phyloP scores from a whole-genome alignment of 2,329 filamentous ascomycete genomes.

The Aphanocladium album region DNA sequence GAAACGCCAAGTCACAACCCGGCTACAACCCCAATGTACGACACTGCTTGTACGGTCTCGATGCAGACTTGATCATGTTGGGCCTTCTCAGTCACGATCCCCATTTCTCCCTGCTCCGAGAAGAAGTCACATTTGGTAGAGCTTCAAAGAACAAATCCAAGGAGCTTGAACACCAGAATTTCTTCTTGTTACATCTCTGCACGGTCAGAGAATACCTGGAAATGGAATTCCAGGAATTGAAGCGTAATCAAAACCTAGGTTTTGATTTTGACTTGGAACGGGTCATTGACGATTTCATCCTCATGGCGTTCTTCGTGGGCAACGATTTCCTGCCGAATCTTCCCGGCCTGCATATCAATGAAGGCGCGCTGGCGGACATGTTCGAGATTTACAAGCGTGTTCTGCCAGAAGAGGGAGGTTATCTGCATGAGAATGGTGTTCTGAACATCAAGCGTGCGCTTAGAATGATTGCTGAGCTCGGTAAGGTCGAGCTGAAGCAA shows the following conservation, averaged over 20 bases:
- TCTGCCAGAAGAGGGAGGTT: slow-evolving; percentile 80
- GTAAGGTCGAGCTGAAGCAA: slow-evolving; percentile 83
- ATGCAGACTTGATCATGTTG: slow-evolving; percentile 98
- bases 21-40: slow-evolving; percentile 89
- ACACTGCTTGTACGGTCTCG: slow-evolving; percentile 94
- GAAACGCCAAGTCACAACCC: slow-evolving; percentile 91
- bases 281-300: slow-evolving; percentile 97
- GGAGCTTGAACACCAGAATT: slow-evolving; percentile 97
- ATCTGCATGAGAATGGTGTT: slow-evolving; percentile 91
- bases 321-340: slow-evolving; percentile 98
- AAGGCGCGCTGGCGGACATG: slow-evolving; percentile 94
- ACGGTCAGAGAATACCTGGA: slow-evolving; percentile 97
- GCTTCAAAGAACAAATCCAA: slow-evolving; percentile 84
- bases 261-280: slow-evolving; percentile 91
- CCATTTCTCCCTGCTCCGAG: slow-evolving; percentile 93
- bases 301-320: slow-evolving; percentile 99
- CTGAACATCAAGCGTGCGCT: slow-evolving; percentile 82
- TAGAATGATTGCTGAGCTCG: slow-evolving; percentile 74
- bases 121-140: slow-evolving; percentile 95
- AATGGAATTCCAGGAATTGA: slow-evolving; percentile 90
- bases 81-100: slow-evolving; percentile 95
- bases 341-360: slow-evolving; percentile 95
- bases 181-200: slow-evolving; percentile 94
- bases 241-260: slow-evolving; percentile 63
- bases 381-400: slow-evolving; percentile 94